Evolutionary conservation across 1,139 yeast genomes (phyloP).

Genomic region (Suhomyces terraborum): DNA sequence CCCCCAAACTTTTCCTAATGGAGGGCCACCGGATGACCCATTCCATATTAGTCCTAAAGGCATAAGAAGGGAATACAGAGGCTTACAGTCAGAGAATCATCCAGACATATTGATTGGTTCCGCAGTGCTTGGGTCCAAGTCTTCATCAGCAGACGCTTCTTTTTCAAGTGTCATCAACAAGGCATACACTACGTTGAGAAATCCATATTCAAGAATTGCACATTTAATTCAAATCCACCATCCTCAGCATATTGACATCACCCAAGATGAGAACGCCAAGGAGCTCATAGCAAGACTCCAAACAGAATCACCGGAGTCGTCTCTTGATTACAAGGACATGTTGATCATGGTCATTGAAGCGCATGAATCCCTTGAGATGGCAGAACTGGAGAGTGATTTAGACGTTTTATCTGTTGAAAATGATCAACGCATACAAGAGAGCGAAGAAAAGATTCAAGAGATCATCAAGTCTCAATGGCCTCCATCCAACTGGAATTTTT

Average conservation of each 20-base stretch:
- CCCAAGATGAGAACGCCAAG: slow-evolving; percentile 44
- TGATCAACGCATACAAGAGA: slow-evolving; percentile 47
- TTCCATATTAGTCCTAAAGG: slow-evolving; percentile 57
- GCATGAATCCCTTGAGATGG: slow-evolving; percentile 73
- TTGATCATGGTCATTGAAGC: slow-evolving; percentile 78
- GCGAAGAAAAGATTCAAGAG: slow-evolving; percentile 36
- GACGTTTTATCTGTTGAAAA: slow-evolving; percentile 56
- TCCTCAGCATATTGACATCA: slow-evolving; percentile 43
- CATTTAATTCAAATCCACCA: slow-evolving; percentile 41
- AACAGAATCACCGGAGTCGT: slow-evolving; percentile 29
- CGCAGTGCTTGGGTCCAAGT: slow-evolving; percentile 21
- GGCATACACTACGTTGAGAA: slow-evolving; percentile 70
- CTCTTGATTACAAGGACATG: slow-evolving; percentile 54
- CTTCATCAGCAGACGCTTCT: slow-evolving; percentile 21
- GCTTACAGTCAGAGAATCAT: slow-evolving; percentile 71
- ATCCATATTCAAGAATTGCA: slow-evolving; percentile 65
- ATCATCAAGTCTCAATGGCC: slow-evolving; percentile 36
- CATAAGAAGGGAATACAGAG: slow-evolving; percentile 73
- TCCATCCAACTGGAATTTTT: slow-evolving; percentile 48
- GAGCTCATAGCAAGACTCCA: slow-evolving; percentile 38
- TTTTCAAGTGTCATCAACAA: slow-evolving; percentile 61
- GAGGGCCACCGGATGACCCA: slow-evolving; percentile 65
- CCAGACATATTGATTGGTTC: slow-evolving; percentile 65
- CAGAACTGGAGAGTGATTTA: slow-evolving; percentile 59
- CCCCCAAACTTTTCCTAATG: slow-evolving; percentile 71